Percentiles rank a stretch among this genome's conserved stretches.
Evolutionary conservation across 352 stramenopile species (phyloP).

Genomic region (Phytophthora hybrid): DNA sequence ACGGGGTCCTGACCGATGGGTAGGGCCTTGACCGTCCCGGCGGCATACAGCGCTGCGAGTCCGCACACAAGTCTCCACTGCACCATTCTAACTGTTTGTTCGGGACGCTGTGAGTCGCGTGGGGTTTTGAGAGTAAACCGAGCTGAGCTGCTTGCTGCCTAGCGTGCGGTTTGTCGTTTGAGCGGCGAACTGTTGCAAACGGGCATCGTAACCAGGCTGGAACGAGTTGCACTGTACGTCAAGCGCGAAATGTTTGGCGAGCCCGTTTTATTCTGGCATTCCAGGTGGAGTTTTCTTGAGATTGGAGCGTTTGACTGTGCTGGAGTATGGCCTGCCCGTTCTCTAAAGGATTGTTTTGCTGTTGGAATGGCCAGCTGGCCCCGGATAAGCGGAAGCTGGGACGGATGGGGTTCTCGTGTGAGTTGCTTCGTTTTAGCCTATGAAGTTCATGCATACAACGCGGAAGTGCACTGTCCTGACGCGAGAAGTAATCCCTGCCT

Average conservation of each 20-base stretch:
- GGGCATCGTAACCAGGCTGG: constrained; percentile 19
- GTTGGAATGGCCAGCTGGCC: constrained; percentile 30
- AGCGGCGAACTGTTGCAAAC: constrained; percentile 29
- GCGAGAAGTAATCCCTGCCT: constrained; percentile 32
- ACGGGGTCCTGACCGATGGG: constrained; percentile 38
- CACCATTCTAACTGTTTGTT: constrained; percentile 38
- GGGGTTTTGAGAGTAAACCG: constrained; percentile 18
- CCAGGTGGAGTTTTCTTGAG: constrained; percentile 48
- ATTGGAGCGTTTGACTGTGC: constrained; percentile 29
- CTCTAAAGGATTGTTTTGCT: constrained; percentile 36
- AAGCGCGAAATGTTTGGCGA: constrained; percentile 31
- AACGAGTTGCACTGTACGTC: constrained; percentile 17
- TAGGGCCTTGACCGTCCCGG: constrained; percentile 18
- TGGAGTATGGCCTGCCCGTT: constrained; percentile 31
- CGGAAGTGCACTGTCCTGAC: constrained; percentile 30
- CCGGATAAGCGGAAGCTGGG: constrained; percentile 40
- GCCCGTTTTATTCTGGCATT: constrained; percentile 36
- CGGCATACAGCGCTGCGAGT: constrained; percentile 27
- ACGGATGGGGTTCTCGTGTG: constrained; percentile 25
- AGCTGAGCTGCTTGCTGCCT: constrained; percentile 38
- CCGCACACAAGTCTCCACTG: constrained; percentile 41
- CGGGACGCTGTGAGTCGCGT: constrained; percentile 34
- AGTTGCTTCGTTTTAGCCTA: neutral
- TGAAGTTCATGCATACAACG: neutral
- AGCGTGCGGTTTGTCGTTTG: constrained; percentile 48